Evolutionary conservation across 345 rosid genomes (phyloP).

Genomic region (Eucalyptus sp.): DNA sequence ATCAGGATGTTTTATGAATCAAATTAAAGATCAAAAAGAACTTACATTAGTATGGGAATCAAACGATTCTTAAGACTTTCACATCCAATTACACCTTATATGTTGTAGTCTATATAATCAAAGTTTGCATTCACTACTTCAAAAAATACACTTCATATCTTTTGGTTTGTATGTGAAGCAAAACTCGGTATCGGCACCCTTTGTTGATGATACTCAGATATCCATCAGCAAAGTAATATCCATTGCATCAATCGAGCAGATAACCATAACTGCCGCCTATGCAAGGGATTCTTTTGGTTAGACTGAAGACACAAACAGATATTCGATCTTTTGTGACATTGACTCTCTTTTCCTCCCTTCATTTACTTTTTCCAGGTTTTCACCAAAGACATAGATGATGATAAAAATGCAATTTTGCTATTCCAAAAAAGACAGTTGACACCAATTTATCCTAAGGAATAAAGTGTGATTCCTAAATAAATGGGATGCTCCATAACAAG

Average conservation of each 20-base stretch:
- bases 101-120: neutral
- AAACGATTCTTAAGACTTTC: neutral
- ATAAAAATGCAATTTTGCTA: neutral
- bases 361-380: neutral
- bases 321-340: neutral
- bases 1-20: neutral
- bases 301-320: neutral
- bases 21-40: neutral
- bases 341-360: neutral
- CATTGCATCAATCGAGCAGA: neutral
- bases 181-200: neutral
- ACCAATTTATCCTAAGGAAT: neutral
- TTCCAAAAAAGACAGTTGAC: neutral
- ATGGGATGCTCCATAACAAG: neutral
- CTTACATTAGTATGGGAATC: neutral
- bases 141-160: neutral
- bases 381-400: neutral
- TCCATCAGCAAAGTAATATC: neutral
- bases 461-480: neutral
- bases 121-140: neutral
- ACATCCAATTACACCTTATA: rapidly evolving
- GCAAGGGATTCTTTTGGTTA: neutral
- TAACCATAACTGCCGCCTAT: neutral
- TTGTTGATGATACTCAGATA: neutral
- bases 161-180: neutral